Conservation (phyloP, 208 protist species). For the Trypanosoma brucei region DNA sequence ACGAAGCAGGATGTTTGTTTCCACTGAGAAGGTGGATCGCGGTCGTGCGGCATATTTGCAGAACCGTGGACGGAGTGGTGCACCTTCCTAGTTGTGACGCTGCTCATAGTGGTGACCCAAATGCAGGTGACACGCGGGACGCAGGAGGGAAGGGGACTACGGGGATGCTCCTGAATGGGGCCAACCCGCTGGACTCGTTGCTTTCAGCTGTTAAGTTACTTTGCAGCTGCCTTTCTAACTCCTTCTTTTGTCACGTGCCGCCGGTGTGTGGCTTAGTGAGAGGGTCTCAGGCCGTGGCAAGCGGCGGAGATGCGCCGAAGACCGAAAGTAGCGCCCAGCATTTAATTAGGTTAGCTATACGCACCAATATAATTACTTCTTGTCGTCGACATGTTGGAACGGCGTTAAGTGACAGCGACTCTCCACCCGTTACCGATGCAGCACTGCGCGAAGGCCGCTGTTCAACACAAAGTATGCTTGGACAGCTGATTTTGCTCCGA, state of each 20-base stretch:
- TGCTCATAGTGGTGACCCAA: not conserved
- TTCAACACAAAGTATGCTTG: not conserved
- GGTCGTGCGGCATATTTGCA: no score
- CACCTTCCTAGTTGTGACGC: no score
- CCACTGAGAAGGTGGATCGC: no score
- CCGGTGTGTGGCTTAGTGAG: not conserved
- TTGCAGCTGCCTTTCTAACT: not conserved
- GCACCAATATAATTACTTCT: not conserved
- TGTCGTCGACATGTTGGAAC: not conserved
- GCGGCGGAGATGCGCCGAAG: not conserved
- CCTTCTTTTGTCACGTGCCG: not conserved
- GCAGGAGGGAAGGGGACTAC: not conserved
- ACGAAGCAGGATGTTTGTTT: not conserved
- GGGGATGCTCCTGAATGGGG: no score
- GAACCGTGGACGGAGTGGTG: no score
- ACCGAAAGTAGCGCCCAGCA: not conserved
- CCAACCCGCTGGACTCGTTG: not conserved
- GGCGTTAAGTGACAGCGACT: not conserved
- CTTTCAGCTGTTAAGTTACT: not conserved
- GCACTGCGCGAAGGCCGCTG: not conserved
- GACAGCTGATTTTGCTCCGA: not conserved
- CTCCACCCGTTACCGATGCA: not conserved
- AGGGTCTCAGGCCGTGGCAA: not conserved
- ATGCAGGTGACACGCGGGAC: not conserved
- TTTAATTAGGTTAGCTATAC: not conserved